These are phyloP conservation scores for Heracleum sosnowskyi DNA, from an alignment of 129 eudicot genomes.

Conservation along the genomic window DNA sequence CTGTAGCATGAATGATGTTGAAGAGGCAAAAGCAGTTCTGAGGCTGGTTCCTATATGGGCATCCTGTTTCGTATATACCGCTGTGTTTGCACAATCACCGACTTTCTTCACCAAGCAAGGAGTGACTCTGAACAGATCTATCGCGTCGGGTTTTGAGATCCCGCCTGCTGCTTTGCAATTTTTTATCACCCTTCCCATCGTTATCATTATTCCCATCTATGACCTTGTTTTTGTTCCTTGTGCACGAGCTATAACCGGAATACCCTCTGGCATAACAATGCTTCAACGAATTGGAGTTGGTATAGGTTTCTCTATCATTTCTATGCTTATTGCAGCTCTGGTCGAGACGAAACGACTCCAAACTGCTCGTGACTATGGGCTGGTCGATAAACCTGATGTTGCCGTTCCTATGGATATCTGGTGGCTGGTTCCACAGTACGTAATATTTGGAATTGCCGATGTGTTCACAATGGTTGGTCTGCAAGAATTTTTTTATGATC, in stretches of 20 bases:
- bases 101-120: neutral
- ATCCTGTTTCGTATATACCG: neutral
- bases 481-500: slow-evolving; percentile 13
- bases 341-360: too few species aligned
- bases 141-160: neutral
- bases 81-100: neutral
- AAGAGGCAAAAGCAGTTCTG: neutral
- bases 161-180: neutral
- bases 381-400: too few species aligned
- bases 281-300: neutral
- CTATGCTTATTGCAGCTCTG: neutral
- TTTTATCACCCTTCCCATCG: neutral
- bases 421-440: neutral
- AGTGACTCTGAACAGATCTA: neutral
- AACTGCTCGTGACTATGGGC: too few species aligned
- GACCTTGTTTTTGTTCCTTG: neutral
- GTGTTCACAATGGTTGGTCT: neutral
- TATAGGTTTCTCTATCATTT: neutral
- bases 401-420: neutral
- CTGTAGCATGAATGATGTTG: neutral
- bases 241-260: neutral
- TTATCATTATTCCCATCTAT: neutral
- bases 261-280: neutral
- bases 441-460: neutral
- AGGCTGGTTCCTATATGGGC: neutral